Evolutionary conservation across 2,329 filamentous ascomycete genomes (phyloP).

Genomic region (Verticillium longisporum): DNA sequence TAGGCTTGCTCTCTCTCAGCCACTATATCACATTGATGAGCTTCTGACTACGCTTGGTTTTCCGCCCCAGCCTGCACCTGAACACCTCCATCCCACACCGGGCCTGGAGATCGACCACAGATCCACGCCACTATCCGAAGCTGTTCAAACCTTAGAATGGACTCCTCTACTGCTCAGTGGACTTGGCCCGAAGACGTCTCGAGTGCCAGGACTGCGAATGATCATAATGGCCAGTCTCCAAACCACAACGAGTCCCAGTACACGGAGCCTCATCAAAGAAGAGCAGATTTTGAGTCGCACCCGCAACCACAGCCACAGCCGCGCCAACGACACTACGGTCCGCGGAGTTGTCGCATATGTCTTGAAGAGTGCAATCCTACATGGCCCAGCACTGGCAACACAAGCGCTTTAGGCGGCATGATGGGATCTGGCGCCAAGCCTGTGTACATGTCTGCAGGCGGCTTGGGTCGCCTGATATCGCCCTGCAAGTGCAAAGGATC

Average conservation of each 20-base stretch:
- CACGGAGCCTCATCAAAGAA: not conserved
- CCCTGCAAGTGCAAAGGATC: slow-evolving; percentile 93
- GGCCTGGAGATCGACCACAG: not conserved
- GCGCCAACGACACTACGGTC: slow-evolving; percentile 47
- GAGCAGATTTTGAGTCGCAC: not conserved
- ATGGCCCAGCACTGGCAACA: slow-evolving; percentile 24
- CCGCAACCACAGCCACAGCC: not conserved
- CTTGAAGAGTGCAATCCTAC: slow-evolving; percentile 58
- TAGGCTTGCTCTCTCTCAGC: not conserved
- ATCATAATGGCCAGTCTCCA: not conserved
- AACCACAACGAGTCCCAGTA: not conserved
- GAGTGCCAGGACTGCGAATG: not conserved
- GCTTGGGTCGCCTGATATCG: slow-evolving; percentile 72
- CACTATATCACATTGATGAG: not conserved
- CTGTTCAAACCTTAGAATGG: not conserved
- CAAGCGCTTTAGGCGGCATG: slow-evolving; percentile 5
- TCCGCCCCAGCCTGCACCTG: not conserved
- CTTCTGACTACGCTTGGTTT: not conserved
- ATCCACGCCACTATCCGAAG: not conserved
- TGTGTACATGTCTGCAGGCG: slow-evolving; percentile 63
- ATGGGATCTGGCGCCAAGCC: slow-evolving; percentile 20
- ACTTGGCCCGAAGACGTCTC: not conserved
- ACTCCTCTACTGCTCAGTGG: not conserved
- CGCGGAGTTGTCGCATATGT: slow-evolving; percentile 83
- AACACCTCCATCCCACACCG: not conserved